Evolutionary conservation across 345 rosid genomes (phyloP).

Genomic region (Populus deltoides): DNA sequence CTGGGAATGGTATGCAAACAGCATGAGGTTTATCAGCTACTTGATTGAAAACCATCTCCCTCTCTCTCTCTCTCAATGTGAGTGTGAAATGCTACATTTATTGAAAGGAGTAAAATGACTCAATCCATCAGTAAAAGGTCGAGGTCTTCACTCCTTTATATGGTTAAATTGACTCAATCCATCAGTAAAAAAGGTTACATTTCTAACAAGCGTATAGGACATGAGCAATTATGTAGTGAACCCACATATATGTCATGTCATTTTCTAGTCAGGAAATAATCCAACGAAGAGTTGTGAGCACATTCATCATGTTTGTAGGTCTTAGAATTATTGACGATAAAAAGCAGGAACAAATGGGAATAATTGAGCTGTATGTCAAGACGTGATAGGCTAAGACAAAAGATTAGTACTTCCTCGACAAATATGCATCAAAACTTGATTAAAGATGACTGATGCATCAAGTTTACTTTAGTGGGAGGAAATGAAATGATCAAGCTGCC

Average conservation of each 20-base stretch:
- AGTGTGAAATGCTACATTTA: not conserved
- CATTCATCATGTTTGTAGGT: not conserved
- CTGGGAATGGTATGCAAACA: conserved; percentile 31
- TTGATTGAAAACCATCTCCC: not conserved
- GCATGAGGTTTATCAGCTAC: conserved; percentile 20
- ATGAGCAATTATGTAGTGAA: too few relatives aligned
- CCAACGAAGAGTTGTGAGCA: too few relatives aligned
- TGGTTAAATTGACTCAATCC: not conserved
- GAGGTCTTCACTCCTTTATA: not conserved
- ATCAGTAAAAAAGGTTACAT: too few relatives aligned
- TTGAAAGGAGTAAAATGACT: not conserved
- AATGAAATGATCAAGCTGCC: conserved; percentile 14
- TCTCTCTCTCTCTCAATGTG: not conserved
- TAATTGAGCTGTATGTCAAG: not conserved
- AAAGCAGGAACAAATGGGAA: not conserved
- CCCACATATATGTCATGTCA: too few relatives aligned
- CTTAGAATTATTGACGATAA: not conserved
- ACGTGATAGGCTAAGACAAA: not conserved
- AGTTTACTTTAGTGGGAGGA: not conserved
- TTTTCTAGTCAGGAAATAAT: too few relatives aligned
- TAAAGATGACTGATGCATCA: not conserved
- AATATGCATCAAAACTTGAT: not conserved
- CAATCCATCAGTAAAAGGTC: too few relatives aligned
- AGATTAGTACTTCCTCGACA: not conserved
- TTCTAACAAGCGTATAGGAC: too few relatives aligned